These are phyloP conservation scores for Symbiodinium natans DNA, from an alignment of 73 alveolate species.

Conservation along the genomic window DNA sequence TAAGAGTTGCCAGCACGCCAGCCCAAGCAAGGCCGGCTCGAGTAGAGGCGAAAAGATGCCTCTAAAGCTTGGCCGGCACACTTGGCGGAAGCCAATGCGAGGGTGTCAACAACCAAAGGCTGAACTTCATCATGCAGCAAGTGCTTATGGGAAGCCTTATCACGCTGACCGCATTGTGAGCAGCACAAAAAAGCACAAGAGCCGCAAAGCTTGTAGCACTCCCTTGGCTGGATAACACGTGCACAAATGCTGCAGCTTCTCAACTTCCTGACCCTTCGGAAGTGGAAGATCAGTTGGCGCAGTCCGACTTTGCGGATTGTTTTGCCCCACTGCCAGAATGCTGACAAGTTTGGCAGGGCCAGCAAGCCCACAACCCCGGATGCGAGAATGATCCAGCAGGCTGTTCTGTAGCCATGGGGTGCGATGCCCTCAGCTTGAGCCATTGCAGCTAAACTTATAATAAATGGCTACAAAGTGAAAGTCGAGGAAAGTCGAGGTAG, in stretches of 20 bases:
- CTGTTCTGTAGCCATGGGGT: not conserved
- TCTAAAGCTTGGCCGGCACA: slow-evolving; percentile 15
- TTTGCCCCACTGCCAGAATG: not conserved
- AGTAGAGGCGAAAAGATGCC: slow-evolving; percentile 9
- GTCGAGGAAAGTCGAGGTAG: too few species aligned
- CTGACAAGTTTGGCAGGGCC: not conserved
- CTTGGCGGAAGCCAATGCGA: not conserved
- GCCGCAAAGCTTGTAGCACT: not conserved
- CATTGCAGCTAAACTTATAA: too few species aligned
- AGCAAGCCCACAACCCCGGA: not conserved
- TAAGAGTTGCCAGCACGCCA: not conserved
- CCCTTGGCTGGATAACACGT: slow-evolving; percentile 37
- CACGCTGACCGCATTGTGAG: not conserved
- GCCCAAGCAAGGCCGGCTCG: slow-evolving; percentile 51
- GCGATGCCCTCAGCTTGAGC: too few species aligned
- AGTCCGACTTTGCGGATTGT: not conserved
- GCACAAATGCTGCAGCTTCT: not conserved
- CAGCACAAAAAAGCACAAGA: not conserved
- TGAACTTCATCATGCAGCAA: slow-evolving; percentile 21
- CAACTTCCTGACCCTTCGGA: not conserved
- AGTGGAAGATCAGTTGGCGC: not conserved
- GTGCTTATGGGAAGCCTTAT: not conserved
- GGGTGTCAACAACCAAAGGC: slow-evolving; percentile 20
- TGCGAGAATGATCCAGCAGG: not conserved
- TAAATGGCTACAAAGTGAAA: too few species aligned